Percentiles rank a stretch among this genome's conserved stretches.
Conservation (phyloP, 495 filamentous ascomycete genomes). For the Xylaria palmicola region DNA sequence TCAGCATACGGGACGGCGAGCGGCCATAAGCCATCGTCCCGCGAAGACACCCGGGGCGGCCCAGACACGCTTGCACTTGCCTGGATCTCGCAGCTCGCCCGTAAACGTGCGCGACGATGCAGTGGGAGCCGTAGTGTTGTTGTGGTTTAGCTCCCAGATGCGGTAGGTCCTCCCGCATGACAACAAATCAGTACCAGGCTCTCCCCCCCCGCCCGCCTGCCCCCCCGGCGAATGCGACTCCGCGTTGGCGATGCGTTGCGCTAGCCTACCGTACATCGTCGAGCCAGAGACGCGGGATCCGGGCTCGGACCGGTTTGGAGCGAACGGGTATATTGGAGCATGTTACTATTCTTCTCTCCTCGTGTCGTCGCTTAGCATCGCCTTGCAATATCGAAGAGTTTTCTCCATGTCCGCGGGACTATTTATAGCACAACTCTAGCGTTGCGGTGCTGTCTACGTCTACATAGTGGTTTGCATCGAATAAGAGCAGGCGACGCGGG, state of each 20-base stretch:
- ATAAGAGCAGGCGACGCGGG: constrained; percentile 14
- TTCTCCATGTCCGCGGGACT: neutral
- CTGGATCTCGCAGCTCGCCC: neutral
- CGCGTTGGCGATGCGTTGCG: constrained; percentile 5
- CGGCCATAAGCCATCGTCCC: no score
- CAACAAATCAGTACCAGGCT: neutral
- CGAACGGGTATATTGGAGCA: neutral
- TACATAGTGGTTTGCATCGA: no score
- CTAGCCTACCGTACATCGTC: neutral
- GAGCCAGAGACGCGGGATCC: constrained; percentile 9
- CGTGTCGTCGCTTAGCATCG: neutral
- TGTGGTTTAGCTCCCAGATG: neutral
- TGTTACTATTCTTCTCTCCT: constrained; percentile 4
- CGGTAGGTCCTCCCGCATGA: constrained; percentile 10
- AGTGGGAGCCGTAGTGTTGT: neutral
- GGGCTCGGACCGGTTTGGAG: neutral
- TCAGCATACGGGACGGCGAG: constrained; percentile 3
- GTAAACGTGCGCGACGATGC: neutral
- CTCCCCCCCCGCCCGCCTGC: neutral
- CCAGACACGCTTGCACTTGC: neutral
- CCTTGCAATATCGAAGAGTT: constrained; percentile 4
- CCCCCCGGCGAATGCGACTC: no score
- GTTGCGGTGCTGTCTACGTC: no score
- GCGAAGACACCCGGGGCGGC: no score
- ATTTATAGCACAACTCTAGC: constrained; percentile 6